These are phyloP conservation scores for Penium margaritaceum DNA, from an alignment of 139 green algal genomes.

Conservation along the genomic window DNA sequence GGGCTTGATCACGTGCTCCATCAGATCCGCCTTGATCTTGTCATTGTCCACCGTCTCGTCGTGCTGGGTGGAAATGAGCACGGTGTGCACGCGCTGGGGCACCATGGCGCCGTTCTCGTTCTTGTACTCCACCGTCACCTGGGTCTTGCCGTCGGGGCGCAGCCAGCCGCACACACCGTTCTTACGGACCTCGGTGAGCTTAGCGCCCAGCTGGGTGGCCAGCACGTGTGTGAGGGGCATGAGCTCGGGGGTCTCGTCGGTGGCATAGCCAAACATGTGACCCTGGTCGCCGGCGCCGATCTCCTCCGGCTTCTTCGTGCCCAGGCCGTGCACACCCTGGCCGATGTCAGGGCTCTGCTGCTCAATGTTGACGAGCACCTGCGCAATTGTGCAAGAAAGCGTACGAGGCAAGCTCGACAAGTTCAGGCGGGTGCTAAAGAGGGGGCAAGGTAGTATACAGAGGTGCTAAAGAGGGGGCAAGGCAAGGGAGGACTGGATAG, in stretches of 20 bases:
- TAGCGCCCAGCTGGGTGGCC: constrained; percentile 85
- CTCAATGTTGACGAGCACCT: constrained; percentile 92
- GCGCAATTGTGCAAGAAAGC: too few relatives aligned
- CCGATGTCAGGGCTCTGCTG: constrained; percentile 98
- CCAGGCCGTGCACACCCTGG: constrained; percentile 95
- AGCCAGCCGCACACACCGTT: constrained; percentile 63
- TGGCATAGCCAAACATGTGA: constrained; percentile 99
- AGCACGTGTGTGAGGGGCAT: constrained; percentile 99
- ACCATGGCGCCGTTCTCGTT: constrained; percentile 82
- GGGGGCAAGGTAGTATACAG: too few relatives aligned
- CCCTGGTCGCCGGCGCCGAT: constrained; percentile 97
- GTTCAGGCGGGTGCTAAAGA: too few relatives aligned
- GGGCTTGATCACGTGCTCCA: too few relatives aligned
- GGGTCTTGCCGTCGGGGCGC: constrained; percentile 96
- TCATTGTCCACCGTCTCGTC: too few relatives aligned
- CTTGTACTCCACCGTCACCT: constrained; percentile 98
- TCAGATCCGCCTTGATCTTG: too few relatives aligned
- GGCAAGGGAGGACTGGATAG: too few relatives aligned
- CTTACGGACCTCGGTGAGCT: constrained; percentile 56
- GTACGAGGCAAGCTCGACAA: too few relatives aligned
- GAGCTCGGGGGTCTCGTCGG: constrained; percentile 93
- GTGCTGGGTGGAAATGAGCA: constrained; percentile 94
- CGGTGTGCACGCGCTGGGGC: constrained; percentile 92
- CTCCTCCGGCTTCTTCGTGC: constrained; percentile 96
- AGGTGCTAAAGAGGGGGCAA: too few relatives aligned